phyloP scores from a whole-genome alignment of 2,329 filamentous ascomycete species.

The Leptosphaerulina australis region DNA sequence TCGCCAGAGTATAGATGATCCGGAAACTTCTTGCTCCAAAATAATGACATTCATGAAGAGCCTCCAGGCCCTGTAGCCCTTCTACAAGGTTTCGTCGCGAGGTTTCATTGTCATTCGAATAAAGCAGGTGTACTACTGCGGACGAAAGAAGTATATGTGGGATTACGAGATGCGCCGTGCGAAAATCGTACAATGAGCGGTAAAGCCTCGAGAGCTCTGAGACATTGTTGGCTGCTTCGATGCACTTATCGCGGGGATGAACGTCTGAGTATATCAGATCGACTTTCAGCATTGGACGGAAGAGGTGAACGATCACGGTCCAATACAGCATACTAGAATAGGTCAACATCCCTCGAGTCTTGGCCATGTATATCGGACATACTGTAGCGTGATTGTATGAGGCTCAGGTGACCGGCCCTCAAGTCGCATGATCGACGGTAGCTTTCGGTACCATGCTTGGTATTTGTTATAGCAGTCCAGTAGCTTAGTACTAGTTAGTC shows the following conservation, averaged over 20 bases:
- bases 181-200: conserved; percentile 52
- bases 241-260: conserved; percentile 69
- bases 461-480: conserved; percentile 71
- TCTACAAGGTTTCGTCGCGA: conserved; percentile 50
- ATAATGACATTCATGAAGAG: conserved; percentile 52
- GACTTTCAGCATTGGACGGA: conserved; percentile 74
- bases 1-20: conserved; percentile 51
- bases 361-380: conserved; percentile 48
- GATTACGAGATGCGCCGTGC: conserved; percentile 49
- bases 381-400: conserved; percentile 76
- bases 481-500: conserved; percentile 67
- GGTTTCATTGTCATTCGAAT: conserved; percentile 47
- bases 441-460: conserved; percentile 71
- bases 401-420: conserved; percentile 62
- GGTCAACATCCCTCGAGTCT: conserved; percentile 16
- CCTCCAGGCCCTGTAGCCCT: conserved; percentile 51
- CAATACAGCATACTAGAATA: conserved; percentile 67
- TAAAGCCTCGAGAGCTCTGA: conserved; percentile 52
- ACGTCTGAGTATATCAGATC: conserved; percentile 63
- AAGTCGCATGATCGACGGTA: conserved; percentile 68
- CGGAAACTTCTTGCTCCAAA: conserved; percentile 53
- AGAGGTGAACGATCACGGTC: conserved; percentile 73
- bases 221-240: conserved; percentile 54
- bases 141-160: conserved; percentile 52
- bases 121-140: conserved; percentile 54